phyloP scores from a whole-genome alignment of 1,284 basidiomycete species.

The Phellopilus nigrolimitatus region DNA sequence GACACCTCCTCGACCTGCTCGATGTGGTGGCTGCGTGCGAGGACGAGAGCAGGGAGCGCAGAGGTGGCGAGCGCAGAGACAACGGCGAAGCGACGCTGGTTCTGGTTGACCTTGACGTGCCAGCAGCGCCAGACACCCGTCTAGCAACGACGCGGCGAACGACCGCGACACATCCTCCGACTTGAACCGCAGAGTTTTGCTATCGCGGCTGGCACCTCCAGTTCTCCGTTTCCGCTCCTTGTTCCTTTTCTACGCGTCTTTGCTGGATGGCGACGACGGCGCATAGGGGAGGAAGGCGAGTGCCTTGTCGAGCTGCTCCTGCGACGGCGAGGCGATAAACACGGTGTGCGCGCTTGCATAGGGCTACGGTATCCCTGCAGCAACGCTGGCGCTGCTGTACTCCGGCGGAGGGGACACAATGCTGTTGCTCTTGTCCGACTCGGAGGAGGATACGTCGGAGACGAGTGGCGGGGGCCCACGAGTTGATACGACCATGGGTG shows the following conservation, averaged over 20 bases:
- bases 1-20: no score
- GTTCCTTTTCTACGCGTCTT: conserved; percentile 25
- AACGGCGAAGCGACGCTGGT: no score
- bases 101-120: no score
- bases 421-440: conserved; percentile 46
- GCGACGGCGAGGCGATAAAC: conserved; percentile 26
- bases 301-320: conserved; percentile 30
- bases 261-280: conserved; percentile 22
- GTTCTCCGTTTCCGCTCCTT: conserved; percentile 20
- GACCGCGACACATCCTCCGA: conserved; percentile 15
- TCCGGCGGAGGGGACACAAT: conserved; percentile 21
- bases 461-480: no score
- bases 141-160: conserved; percentile 29
- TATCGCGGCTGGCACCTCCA: conserved; percentile 14
- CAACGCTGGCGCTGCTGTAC: conserved; percentile 17
- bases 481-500: no score
- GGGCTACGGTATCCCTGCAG: conserved; percentile 7
- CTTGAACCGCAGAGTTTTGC: conserved; percentile 11
- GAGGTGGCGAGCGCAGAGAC: no score
- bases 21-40: no score
- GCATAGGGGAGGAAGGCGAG: conserved; percentile 39
- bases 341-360: conserved; percentile 22
- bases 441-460: no score
- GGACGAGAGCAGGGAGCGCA: no score
- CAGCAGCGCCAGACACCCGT: conserved; percentile 48